Evolutionary conservation across 768 basidiomycete genomes (phyloP), one percentile per base, ranked within the genome.

Genomic region (Podaxis sp.): DNA sequence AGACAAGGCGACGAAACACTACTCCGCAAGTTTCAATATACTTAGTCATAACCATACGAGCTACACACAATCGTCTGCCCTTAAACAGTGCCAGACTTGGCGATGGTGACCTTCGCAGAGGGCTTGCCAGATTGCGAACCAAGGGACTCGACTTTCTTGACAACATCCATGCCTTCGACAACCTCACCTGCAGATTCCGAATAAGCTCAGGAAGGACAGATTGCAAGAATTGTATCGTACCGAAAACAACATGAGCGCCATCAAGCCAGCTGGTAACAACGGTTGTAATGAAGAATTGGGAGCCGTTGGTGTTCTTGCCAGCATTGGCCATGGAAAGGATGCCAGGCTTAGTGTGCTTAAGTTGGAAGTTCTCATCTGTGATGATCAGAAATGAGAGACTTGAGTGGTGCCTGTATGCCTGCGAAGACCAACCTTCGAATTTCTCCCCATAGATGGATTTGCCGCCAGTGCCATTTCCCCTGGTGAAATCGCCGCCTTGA

Each of bases 221-320:
- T 54, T 59, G 2, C n/a, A 4, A 11, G 12, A 72, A 52, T 52
- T 7, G 15, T 13, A 48, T 51, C 77, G 54, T 68, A 86, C 94
- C 95, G 70, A 96, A 95, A 53, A 96, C 93, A 75, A 93, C 90
- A 75, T 94, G 89, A 61, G 82, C 83, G 62, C 88, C 89, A 72
- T 95, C 91, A 63, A 95, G 85, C 92, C 91, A 93, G 40, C 79
- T 76, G 2, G 91, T 91, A 38, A 77, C 75, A 61, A 87, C 87
- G 44, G 93, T 95, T 66, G 91, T 93, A 79, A 96, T 87, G 82
- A 96, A 95, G 84, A 96, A 95, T 74, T 84, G 85, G 19, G 86
- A 91, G 13, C 91, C 93, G 71, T 96, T 96, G 67, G 94, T 95
- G 79, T 93, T 87, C 71, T 75, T 77, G 36, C 88, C 89, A 4